Evolutionary conservation across 768 basidiomycete genomes (phyloP).

Genomic region (Trametes cinnabarina): DNA sequence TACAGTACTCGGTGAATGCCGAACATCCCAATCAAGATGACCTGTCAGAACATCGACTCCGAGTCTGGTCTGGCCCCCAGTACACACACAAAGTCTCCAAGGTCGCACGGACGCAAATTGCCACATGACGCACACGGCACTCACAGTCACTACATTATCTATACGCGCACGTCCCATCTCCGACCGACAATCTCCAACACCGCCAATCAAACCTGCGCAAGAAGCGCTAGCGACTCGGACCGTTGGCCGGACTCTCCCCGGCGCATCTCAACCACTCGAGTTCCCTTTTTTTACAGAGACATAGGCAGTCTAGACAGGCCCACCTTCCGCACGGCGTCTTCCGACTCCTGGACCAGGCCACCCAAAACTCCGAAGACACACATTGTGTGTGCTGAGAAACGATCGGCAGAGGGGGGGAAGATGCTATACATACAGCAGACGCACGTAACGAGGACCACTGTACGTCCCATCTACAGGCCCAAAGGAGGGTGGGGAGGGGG

Average conservation of each 20-base stretch:
- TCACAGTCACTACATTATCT: too few relatives aligned
- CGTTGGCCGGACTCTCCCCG: neutral
- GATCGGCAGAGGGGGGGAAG: neutral
- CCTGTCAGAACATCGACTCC: too few relatives aligned
- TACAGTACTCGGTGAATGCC: too few relatives aligned
- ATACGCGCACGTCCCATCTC: too few relatives aligned
- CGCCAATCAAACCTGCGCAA: neutral
- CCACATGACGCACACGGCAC: neutral
- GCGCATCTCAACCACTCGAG: neutral
- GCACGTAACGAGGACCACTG: conserved; percentile 10
- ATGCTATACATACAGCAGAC: conserved; percentile 10
- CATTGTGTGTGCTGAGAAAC: too few relatives aligned
- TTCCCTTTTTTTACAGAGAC: neutral
- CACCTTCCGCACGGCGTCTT: neutral
- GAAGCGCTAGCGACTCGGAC: neutral
- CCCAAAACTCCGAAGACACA: too few relatives aligned
- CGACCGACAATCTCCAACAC: conserved; percentile 3
- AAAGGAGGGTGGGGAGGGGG: too few relatives aligned
- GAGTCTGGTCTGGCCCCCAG: too few relatives aligned
- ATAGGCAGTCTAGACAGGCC: neutral
- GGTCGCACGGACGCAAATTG: too few relatives aligned
- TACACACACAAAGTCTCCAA: too few relatives aligned
- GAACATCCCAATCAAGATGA: too few relatives aligned
- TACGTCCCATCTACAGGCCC: conserved; percentile 7
- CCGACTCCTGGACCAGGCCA: neutral